Evolutionary conservation across 495 filamentous ascomycete species (phyloP), one percentile per base, ranked within the genome.

Genomic region (Aspergillus leporis): DNA sequence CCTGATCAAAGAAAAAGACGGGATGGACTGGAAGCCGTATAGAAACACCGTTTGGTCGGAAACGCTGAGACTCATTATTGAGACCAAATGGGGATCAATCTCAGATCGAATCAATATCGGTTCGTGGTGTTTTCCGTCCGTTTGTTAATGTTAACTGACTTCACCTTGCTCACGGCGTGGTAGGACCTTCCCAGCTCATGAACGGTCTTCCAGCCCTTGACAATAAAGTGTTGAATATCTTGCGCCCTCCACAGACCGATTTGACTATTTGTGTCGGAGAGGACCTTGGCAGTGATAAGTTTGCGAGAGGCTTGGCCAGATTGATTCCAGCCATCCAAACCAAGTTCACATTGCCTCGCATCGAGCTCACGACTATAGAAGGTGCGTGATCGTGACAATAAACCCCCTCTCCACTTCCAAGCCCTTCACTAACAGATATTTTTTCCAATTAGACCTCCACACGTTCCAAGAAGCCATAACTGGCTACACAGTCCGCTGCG

Each of bases 401-500:
- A n/a, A n/a, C 16, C 9, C 16, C 9, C 12, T 13, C 3, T 3
- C 16, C 9, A 4, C 36, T 28, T 28, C 25, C 25, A n/a, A n/a
- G n/a, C n/a, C n/a, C n/a, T n/a, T n/a, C n/a, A n/a, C n/a, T n/a
- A n/a, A n/a, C n/a, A n/a, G n/a, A n/a, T n/a, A n/a, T n/a, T n/a
- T n/a, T n/a, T n/a, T n/a, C n/a, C n/a, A n/a, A 28, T 28, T 28
- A 25, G 46, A 48, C 21, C n/a, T 48, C 21, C 46, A 48, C 12
- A 13, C 8, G 16, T 48, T 48, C 21, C 46, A 48, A 48, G 46
- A 48, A 48, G 18, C 46, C 19, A 23, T 48, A 12, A 48, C 46
- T 0, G 46, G 46, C 19, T 48, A 13, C 21, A 48, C 22, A 13
- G 46, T 48, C 7, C 22, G 22, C 9, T 48, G 22, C 28, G 46